A percentile compares a stretch with the other conserved stretches of the same genome.
Evolutionary conservation across 306 rosid genomes (phyloP).

Genomic region (Malus domestica): ASM211411v1 NC_041804.1:26819501-26820000

Average conservation of each 20-base stretch:
- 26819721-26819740: background rate
- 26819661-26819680: slow-evolving; percentile 63
- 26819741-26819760: background rate
- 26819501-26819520: slow-evolving; percentile 58
- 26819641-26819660: slow-evolving; percentile 95
- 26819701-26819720: background rate
- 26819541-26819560: slow-evolving; percentile 1
- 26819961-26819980: background rate
- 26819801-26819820: slow-evolving; percentile 69
- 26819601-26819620: slow-evolving; percentile 7
- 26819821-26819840: slow-evolving; percentile 66
- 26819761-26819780: background rate
- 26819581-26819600: background rate
- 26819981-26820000: background rate
- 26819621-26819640: slow-evolving; percentile 68
- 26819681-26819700: slow-evolving; percentile 37
- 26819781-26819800: slow-evolving; percentile 67
- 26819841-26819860: slow-evolving; percentile 35
- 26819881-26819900: slow-evolving; percentile 52
- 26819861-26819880: slow-evolving; percentile 41
- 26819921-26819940: slow-evolving; percentile 45
- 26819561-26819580: background rate
- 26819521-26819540: slow-evolving; percentile 49
- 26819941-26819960: background rate
- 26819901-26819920: slow-evolving; percentile 61